Conservation (phyloP, 768 basidiomycete species). For the Termitomyces sp. region DNA sequence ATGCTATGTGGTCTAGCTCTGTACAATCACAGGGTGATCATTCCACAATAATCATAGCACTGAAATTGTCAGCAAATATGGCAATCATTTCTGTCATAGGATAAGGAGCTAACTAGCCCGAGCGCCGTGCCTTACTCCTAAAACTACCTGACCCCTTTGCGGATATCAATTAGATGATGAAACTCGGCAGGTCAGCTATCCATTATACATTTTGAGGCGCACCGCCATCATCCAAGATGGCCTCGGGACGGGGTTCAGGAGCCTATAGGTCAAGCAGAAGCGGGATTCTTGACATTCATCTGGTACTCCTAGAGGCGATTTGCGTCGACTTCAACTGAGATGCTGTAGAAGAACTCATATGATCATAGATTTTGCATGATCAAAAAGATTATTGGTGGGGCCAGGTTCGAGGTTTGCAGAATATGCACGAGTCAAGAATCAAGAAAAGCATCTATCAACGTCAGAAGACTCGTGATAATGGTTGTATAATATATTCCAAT, state of each 20-base stretch:
- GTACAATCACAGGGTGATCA: background rate
- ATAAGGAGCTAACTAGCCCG: background rate
- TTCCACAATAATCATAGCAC: background rate
- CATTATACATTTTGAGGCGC: background rate
- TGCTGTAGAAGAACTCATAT: background rate
- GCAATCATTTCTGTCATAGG: no score
- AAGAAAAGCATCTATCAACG: background rate
- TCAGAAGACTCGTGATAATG: background rate
- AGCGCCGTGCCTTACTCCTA: no score
- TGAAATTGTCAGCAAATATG: background rate
- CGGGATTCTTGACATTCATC: background rate
- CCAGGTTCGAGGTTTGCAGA: background rate
- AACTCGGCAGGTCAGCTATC: background rate
- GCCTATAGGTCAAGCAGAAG: background rate
- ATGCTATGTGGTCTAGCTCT: background rate
- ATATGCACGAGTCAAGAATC: background rate
- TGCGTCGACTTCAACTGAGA: background rate
- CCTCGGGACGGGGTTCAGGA: background rate
- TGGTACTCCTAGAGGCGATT: no score
- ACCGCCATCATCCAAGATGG: background rate
- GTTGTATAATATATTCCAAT: background rate
- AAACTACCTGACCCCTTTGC: no score
- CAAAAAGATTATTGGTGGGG: background rate
- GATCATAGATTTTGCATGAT: background rate
- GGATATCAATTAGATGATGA: background rate